Percentiles rank a stretch among this genome's conserved stretches.
phyloP scores from a whole-genome alignment of 148 eudicot genomes.

The Diospyros lotus region DNA sequence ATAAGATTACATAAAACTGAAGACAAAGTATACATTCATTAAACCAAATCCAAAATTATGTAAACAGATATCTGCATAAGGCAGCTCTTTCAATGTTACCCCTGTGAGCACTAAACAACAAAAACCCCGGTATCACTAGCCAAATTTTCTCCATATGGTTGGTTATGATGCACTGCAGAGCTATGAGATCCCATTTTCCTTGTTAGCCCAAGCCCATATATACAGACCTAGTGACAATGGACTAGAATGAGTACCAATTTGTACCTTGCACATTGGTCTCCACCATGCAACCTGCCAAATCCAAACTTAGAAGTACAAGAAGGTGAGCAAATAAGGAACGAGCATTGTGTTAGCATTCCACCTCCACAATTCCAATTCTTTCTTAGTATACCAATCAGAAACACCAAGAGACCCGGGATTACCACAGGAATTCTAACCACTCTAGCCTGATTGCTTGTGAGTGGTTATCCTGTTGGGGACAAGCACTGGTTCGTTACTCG shows the following conservation, averaged over 20 bases:
- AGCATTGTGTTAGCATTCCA: constrained; percentile 1
- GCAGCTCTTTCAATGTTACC: constrained; percentile 20
- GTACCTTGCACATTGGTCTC: neutral
- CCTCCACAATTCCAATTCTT: constrained; percentile 1
- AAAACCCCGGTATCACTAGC: constrained; percentile 5
- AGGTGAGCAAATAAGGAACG: constrained; percentile 12
- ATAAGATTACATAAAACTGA: constrained; percentile 7
- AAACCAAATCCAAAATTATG: neutral
- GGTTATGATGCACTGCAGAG: neutral
- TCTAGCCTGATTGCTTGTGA: constrained; percentile 20
- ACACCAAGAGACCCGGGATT: neutral
- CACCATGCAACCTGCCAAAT: constrained; percentile 3
- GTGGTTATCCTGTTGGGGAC: constrained; percentile 15
- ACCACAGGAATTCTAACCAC: neutral
- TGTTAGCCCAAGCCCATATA: constrained; percentile 8
- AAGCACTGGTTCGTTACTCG: constrained; percentile 30
- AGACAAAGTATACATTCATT: neutral
- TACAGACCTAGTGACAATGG: constrained; percentile 3
- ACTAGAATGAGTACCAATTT: neutral
- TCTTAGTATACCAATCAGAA: constrained; percentile 4
- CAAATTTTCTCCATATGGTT: constrained; percentile 5
- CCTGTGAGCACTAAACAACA: constrained; percentile 13
- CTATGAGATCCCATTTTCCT: constrained; percentile 9
- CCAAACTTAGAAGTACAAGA: neutral
- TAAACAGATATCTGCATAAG: constrained; percentile 17